Percentiles rank a stretch among this genome's conserved stretches.
phyloP scores from a whole-genome alignment of 352 stramenopile genomes.

The Vaucheria bursata region DNA sequence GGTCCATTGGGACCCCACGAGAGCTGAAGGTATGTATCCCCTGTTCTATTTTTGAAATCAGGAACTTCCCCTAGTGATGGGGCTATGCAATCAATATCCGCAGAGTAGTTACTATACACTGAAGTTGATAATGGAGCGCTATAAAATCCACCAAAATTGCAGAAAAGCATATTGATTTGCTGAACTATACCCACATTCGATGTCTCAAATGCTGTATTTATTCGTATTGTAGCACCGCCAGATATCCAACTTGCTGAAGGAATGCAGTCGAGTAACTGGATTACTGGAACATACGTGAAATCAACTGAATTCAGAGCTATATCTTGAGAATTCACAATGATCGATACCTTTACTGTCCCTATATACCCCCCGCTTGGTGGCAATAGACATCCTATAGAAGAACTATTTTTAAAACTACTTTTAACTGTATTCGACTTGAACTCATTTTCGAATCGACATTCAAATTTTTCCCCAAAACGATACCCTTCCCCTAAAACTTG shows the following conservation, averaged over 20 bases:
- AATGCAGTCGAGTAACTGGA: background rate
- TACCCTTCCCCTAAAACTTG: slow-evolving; percentile 13
- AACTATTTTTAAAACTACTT: background rate
- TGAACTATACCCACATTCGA: no score
- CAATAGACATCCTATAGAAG: background rate
- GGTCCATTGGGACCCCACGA: background rate
- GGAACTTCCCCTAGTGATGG: no score
- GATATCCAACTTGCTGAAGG: background rate
- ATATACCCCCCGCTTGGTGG: background rate
- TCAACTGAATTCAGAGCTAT: background rate
- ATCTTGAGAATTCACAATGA: background rate
- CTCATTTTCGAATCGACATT: slow-evolving; percentile 18
- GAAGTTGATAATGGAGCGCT: no score
- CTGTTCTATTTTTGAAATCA: no score
- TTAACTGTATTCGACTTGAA: background rate
- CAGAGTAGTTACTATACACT: no score
- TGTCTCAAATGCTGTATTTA: no score
- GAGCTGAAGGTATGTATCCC: no score
- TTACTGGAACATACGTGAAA: background rate
- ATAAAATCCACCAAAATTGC: no score
- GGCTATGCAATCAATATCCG: no score
- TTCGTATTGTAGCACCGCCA: background rate
- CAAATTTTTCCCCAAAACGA: background rate
- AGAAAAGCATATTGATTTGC: no score
- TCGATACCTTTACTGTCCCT: background rate